Percentiles rank a stretch among this genome's conserved stretches.
Conservation (phyloP, 2,329 filamentous ascomycete species). For the Raffaelea albimanens region DNA sequence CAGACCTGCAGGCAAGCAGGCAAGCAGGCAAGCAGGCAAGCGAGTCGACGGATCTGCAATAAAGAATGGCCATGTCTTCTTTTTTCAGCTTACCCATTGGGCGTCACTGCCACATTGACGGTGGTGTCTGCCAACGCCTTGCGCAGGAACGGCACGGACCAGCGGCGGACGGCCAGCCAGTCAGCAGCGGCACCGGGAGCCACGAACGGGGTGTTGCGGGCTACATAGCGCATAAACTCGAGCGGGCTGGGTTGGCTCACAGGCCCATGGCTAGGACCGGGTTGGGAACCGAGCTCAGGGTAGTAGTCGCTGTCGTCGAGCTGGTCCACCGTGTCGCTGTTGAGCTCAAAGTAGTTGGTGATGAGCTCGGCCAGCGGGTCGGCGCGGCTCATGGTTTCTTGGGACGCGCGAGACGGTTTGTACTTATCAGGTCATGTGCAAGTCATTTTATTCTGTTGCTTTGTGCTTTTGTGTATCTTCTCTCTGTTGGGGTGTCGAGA, state of each 20-base stretch:
- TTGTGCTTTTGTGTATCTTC: too few relatives aligned
- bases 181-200: slow-evolving; percentile 50
- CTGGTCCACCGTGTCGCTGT: slow-evolving; percentile 49
- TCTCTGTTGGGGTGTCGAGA: too few relatives aligned
- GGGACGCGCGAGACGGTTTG: too few relatives aligned
- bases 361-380: slow-evolving; percentile 48
- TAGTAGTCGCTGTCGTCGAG: slow-evolving; percentile 30
- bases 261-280: too few relatives aligned
- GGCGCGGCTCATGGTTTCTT: not conserved
- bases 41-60: too few relatives aligned
- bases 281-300: not conserved
- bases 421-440: too few relatives aligned
- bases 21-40: too few relatives aligned
- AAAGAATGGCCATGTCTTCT: not conserved
- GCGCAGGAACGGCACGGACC: slow-evolving; percentile 53
- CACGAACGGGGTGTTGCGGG: slow-evolving; percentile 66
- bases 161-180: slow-evolving; percentile 55
- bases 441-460: too few relatives aligned
- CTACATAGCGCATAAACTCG: slow-evolving; percentile 71
- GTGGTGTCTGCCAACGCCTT: slow-evolving; percentile 40
- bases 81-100: slow-evolving; percentile 42
- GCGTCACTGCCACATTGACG: slow-evolving; percentile 74
- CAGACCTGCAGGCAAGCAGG: too few relatives aligned
- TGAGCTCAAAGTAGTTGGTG: slow-evolving; percentile 64
- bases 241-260: slow-evolving; percentile 55